A percentile compares a stretch with the other conserved stretches of the same genome.
Conservation (phyloP, 495 filamentous ascomycete species). For the Achaetomiella virescens region DNA sequence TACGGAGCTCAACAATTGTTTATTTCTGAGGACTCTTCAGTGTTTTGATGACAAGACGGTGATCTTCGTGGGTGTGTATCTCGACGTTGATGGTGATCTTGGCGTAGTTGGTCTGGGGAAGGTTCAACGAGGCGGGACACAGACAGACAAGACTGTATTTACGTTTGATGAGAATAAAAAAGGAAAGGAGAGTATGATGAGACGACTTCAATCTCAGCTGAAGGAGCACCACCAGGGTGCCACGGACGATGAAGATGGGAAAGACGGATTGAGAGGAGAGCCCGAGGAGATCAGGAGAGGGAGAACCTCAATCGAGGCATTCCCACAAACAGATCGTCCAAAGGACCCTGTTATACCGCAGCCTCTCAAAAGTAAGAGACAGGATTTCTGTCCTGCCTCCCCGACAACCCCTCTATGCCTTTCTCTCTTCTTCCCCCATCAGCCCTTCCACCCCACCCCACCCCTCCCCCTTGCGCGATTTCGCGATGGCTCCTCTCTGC, state of each 20-base stretch:
- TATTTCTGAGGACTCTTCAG: background rate
- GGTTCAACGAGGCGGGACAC: background rate
- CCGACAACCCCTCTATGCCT: background rate
- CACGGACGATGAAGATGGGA: background rate
- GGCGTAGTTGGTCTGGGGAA: background rate
- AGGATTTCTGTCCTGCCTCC: background rate
- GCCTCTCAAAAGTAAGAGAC: background rate
- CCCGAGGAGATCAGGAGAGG: slow-evolving; percentile 6
- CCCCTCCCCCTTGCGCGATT: slow-evolving; percentile 13
- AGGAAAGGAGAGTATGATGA: background rate
- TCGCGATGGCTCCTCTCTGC: background rate
- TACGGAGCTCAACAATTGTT: background rate
- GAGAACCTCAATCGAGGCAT: slow-evolving; percentile 6
- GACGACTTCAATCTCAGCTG: slow-evolving; percentile 1
- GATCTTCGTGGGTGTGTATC: too few species aligned
- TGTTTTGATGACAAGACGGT: too few species aligned
- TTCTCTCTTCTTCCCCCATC: background rate
- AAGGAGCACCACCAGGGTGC: slow-evolving; percentile 7
- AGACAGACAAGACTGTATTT: background rate
- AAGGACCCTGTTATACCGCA: slow-evolving; percentile 3
- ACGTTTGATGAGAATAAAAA: background rate
- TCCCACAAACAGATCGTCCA: background rate
- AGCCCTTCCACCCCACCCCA: background rate
- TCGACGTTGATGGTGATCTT: too few species aligned
- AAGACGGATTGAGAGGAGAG: background rate